Percentiles rank a stretch among this genome's conserved stretches.
Conservation (phyloP, 2,329 filamentous ascomycete genomes). For the Fusarium albosuccineum region DNA sequence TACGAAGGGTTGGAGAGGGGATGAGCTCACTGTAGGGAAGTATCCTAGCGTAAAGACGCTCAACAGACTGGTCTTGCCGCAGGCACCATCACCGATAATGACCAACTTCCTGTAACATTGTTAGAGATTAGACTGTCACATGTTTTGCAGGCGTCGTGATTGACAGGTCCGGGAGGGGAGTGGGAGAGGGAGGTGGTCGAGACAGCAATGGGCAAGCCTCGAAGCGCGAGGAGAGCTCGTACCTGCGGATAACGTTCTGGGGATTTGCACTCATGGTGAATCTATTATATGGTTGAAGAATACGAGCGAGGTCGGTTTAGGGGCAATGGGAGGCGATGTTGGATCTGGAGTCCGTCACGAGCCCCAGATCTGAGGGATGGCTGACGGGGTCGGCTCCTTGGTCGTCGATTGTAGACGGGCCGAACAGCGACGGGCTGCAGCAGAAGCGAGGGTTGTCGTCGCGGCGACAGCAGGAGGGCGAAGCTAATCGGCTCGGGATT, state of each 20-base stretch:
- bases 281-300: slow-evolving; percentile 28
- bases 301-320: slow-evolving; percentile 24
- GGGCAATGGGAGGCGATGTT: slow-evolving; percentile 19
- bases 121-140: slow-evolving; percentile 24
- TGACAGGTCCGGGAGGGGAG: slow-evolving; percentile 2
- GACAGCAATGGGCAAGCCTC: slow-evolving; percentile 8
- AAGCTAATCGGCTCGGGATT: slow-evolving; percentile 12
- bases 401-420: slow-evolving; percentile 33
- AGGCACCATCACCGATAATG: slow-evolving; percentile 97
- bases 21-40: slow-evolving; percentile 87
- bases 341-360: slow-evolving; percentile 39
- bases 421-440: slow-evolving; percentile 28
- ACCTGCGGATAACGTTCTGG: slow-evolving; percentile 76
- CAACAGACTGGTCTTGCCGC: slow-evolving; percentile 96
- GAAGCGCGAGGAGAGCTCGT: slow-evolving; percentile 50
- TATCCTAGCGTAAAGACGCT: slow-evolving; percentile 98
- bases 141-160: slow-evolving; percentile 1
- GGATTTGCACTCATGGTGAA: slow-evolving; percentile 60
- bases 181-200: background rate
- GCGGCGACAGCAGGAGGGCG: slow-evolving; percentile 26
- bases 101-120: slow-evolving; percentile 81
- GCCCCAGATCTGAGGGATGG: slow-evolving; percentile 38
- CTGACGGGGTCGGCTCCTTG: slow-evolving; percentile 16
- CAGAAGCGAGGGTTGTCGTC: slow-evolving; percentile 31
- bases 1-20: slow-evolving; percentile 12